These are phyloP conservation scores for Xylaria scruposa DNA, from an alignment of 495 filamentous ascomycete genomes.

Conservation along the genomic window DNA sequence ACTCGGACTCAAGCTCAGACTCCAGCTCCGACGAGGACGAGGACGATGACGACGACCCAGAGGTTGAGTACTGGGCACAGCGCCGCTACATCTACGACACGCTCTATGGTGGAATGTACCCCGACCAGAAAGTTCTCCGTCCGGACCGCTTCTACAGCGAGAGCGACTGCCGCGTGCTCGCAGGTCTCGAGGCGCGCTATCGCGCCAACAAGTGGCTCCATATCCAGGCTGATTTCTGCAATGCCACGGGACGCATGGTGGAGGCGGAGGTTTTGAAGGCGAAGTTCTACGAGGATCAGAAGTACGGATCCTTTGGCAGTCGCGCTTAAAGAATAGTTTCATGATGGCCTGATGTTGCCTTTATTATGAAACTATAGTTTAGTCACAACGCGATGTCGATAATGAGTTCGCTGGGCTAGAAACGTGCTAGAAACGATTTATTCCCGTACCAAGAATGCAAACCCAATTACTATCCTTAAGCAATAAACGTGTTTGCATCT, in stretches of 20 bases:
- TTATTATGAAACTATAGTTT: neutral
- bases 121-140: constrained; percentile 21
- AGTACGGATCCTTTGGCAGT: neutral
- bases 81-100: constrained; percentile 21
- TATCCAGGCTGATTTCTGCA: constrained; percentile 45
- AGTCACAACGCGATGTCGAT: neutral
- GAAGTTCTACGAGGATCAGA: constrained; percentile 37
- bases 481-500: too few relatives aligned
- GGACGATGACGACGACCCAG: neutral
- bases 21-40: neutral
- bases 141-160: constrained; percentile 37
- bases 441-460: too few relatives aligned
- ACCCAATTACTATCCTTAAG: too few relatives aligned
- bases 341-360: neutral
- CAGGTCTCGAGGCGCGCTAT: constrained; percentile 37
- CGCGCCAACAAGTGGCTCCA: constrained; percentile 39
- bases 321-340: neutral
- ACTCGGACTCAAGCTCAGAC: neutral
- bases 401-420: too few relatives aligned
- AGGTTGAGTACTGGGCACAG: constrained; percentile 12
- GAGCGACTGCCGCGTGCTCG: constrained; percentile 41
- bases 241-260: constrained; percentile 45
- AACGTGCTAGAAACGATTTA: too few relatives aligned
- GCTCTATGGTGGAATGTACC: constrained; percentile 7
- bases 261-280: constrained; percentile 37